Base-by-base conservation (phyloP, 2,329 filamentous ascomycete species). In the Pseudogymnoascus sp. region DNA sequence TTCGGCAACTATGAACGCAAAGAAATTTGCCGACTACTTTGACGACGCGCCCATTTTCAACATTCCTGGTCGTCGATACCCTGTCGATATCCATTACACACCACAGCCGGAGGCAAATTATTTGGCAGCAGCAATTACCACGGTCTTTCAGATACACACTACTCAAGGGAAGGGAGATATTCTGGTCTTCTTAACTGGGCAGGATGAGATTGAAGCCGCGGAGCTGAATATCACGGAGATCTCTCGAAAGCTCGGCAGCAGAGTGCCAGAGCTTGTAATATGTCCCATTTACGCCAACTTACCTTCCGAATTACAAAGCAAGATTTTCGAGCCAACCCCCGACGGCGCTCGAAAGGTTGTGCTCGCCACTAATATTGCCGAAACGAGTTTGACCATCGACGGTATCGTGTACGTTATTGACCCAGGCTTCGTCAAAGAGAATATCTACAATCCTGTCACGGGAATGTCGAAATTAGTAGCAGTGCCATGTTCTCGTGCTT, bases 351-450 rank as follows among this genome's bases (percentile, higher is more conserved):
- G 95, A 28, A 99, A 98, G 73, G 91, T 98, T 0, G 91, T 99
- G 0, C 78, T 98, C 38, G 92, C 93, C 0, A 98, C 95, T 2
- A 99, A 99, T 72, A 98, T 99, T 74, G 95, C 95, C 2, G 95
- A 99, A 75, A 99, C 95, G 0, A 92, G 87, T 79, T 78, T 99
- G 71, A 99, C 95, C 0, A 96, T 99, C 64, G 93, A 98, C 73
- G 93, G 93, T 14, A 96, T 98, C 65, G 89, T 93, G 7, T 97
- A 96, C 73, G 95, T 98, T 37, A 96, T 98, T 65, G 95, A 99
- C 69, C 90, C 90, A 0, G 95, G 95, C 0, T 96, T 96, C 67
- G 91, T 95, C 66, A 99, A 99, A 75, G 91, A 98, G 72, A 96
- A 96, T 69, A 84, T 93, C 1, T 98, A 93, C 78, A 96, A 96